Conservation (phyloP, 345 rosid species). For the Bretschneidera sinensis region DNA sequence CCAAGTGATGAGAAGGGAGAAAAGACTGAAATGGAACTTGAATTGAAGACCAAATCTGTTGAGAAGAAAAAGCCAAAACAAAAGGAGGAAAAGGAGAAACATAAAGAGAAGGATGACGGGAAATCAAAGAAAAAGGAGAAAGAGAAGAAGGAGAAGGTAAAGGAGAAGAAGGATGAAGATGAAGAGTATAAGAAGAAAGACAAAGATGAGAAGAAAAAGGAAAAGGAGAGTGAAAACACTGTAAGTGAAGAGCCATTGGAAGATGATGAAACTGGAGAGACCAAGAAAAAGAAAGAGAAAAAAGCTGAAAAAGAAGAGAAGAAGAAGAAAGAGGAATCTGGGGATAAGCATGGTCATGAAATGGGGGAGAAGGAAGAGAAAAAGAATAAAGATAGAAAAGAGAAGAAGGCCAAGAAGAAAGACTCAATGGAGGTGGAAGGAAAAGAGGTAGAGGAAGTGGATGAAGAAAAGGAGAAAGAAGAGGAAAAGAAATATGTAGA, state of each 20-base stretch:
- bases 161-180: background rate
- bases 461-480: background rate
- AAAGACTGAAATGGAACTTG: constrained; percentile 42
- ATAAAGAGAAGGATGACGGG: constrained; percentile 18
- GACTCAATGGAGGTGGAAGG: constrained; percentile 8
- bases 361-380: constrained; percentile 10
- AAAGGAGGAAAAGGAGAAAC: constrained; percentile 11
- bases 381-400: background rate
- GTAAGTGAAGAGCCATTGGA: constrained; percentile 4
- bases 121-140: constrained; percentile 27
- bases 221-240: background rate
- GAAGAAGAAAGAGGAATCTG: constrained; percentile 6
- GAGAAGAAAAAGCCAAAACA: constrained; percentile 50
- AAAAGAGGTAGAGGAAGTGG: constrained; percentile 6
- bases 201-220: constrained; percentile 6
- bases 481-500: background rate
- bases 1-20: constrained; percentile 26
- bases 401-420: background rate
- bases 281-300: background rate
- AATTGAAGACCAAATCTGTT: constrained; percentile 48
- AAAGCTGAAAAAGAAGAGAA: constrained; percentile 12
- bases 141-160: constrained; percentile 13
- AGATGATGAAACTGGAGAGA: background rate
- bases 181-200: background rate
- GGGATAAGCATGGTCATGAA: background rate